A percentile compares a stretch with the other conserved stretches of the same genome.
phyloP scores from a whole-genome alignment of 345 rosid species.

The Citrus sp. region DNA sequence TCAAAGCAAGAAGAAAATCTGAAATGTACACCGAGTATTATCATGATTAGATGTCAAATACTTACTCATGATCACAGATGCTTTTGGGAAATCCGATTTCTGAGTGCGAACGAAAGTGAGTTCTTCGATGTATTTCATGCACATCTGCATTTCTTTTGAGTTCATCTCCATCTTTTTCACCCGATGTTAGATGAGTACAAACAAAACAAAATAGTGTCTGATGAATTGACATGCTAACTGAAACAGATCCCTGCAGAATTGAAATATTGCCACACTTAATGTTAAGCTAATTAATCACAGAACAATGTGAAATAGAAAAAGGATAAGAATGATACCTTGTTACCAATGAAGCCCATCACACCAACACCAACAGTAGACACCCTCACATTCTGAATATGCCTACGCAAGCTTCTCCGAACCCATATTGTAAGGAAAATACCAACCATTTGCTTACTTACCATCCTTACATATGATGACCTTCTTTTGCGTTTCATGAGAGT shows the following conservation, averaged over 20 bases:
- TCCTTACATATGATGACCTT: slow-evolving; percentile 63
- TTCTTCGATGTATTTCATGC: slow-evolving; percentile 77
- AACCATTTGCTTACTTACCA: slow-evolving; percentile 94
- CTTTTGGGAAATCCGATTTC: slow-evolving; percentile 64
- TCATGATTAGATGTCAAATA: slow-evolving; percentile 11
- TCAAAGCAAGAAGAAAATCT: not conserved
- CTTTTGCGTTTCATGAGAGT: slow-evolving; percentile 65
- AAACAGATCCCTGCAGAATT: slow-evolving; percentile 76
- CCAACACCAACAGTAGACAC: slow-evolving; percentile 95
- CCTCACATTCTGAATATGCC: slow-evolving; percentile 72
- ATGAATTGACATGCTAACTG: slow-evolving; percentile 91
- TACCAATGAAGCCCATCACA: slow-evolving; percentile 95
- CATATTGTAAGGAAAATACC: slow-evolving; percentile 84
- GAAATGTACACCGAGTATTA: not conserved
- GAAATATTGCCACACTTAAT: slow-evolving; percentile 14
- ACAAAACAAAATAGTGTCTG: slow-evolving; percentile 86
- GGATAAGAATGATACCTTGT: slow-evolving; percentile 58
- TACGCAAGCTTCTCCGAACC: slow-evolving; percentile 86
- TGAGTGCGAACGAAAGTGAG: slow-evolving; percentile 56
- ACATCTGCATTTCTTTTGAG: slow-evolving; percentile 86
- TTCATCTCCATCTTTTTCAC: slow-evolving; percentile 91
- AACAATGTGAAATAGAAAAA: slow-evolving; percentile 1
- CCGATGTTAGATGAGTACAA: slow-evolving; percentile 82
- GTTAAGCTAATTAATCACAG: not conserved
- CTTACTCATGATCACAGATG: slow-evolving; percentile 84